A percentile compares a stretch with the other conserved stretches of the same genome.
Evolutionary conservation across 2,329 filamentous ascomycete genomes (phyloP).

Genomic region (Neofusicoccum kwambonambiense): DNA sequence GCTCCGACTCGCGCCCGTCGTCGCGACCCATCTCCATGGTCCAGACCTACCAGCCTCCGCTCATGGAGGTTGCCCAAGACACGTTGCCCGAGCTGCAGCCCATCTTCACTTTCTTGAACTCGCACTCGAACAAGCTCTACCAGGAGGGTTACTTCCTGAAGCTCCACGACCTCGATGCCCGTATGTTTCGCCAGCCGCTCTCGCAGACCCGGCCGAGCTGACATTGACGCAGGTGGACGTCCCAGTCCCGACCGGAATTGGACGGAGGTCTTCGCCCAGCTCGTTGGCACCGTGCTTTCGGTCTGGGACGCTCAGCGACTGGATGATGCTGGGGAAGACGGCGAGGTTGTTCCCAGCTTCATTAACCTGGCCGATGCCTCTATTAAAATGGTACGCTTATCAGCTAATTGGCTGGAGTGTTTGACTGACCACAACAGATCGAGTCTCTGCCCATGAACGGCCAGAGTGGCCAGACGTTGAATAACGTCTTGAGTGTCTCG

Average conservation of each 20-base stretch:
- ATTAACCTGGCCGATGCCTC: constrained; percentile 97
- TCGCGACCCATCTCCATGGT: constrained; percentile 83
- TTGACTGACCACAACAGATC: constrained; percentile 29
- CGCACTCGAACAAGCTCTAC: constrained; percentile 93
- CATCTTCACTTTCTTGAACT: constrained; percentile 91
- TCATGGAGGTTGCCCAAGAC: constrained; percentile 82
- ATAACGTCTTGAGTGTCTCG: constrained; percentile 93
- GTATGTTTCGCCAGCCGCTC: constrained; percentile 54
- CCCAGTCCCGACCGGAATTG: constrained; percentile 84
- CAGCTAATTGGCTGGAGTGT: neutral
- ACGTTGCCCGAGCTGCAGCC: constrained; percentile 90
- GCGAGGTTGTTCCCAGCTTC: constrained; percentile 84
- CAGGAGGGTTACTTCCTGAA: constrained; percentile 98
- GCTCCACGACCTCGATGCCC: constrained; percentile 87
- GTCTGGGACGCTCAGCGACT: constrained; percentile 93
- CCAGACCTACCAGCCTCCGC: constrained; percentile 77
- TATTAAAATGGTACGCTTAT: constrained; percentile 79
- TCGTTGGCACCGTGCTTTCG: constrained; percentile 91
- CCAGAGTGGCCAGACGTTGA: constrained; percentile 71
- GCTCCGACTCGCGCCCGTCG: constrained; percentile 49
- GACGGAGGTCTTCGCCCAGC: constrained; percentile 95
- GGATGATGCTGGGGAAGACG: constrained; percentile 80
- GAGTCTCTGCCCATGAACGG: constrained; percentile 83
- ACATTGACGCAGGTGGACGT: constrained; percentile 66
- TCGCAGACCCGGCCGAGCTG: constrained; percentile 23